Evolutionary conservation across 2,329 filamentous ascomycete species (phyloP).

Genomic region (Reticulascus tulasneorum): DNA sequence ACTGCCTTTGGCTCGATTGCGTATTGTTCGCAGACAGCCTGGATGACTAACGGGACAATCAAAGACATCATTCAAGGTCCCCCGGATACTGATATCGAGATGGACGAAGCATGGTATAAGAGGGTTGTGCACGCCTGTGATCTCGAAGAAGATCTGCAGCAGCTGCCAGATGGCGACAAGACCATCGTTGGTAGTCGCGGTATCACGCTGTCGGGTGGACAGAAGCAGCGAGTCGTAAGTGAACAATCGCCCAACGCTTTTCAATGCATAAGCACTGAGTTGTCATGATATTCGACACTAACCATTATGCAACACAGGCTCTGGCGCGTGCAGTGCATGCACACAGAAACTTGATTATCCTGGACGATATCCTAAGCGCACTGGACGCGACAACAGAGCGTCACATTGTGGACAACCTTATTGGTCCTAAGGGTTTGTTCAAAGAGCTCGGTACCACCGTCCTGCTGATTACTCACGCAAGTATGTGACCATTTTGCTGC

Average conservation of each 20-base stretch:
- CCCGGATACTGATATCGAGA: too few relatives aligned
- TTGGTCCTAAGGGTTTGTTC: slow-evolving; percentile 14
- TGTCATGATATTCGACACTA: too few relatives aligned
- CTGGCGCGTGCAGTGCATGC: slow-evolving; percentile 8
- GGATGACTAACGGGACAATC: slow-evolving; percentile 16
- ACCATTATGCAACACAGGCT: neutral
- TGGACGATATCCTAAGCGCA: slow-evolving; percentile 13
- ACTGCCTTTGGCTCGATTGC: slow-evolving; percentile 11
- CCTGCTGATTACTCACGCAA: slow-evolving; percentile 3
- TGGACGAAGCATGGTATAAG: slow-evolving; percentile 26
- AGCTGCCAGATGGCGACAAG: slow-evolving; percentile 14
- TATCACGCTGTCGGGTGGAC: slow-evolving; percentile 16
- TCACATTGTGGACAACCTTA: slow-evolving; percentile 10
- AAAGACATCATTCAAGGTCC: slow-evolving; percentile 16
- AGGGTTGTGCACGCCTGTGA: slow-evolving; percentile 19
- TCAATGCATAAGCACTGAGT: too few relatives aligned
- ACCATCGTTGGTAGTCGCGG: slow-evolving; percentile 14
- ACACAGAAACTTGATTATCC: neutral
- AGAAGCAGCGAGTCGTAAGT: slow-evolving; percentile 20
- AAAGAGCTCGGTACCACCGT: slow-evolving; percentile 14
- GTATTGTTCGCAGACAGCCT: slow-evolving; percentile 16
- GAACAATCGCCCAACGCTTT: too few relatives aligned
- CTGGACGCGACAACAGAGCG: slow-evolving; percentile 11
- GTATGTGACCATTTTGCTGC: slow-evolving; percentile 1
- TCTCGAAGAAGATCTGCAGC: slow-evolving; percentile 11